Evolutionary conservation across 192 early-diverging fungal species (phyloP), one percentile per base, ranked within the genome.

Genomic region (Backusella tarrabulga): DNA sequence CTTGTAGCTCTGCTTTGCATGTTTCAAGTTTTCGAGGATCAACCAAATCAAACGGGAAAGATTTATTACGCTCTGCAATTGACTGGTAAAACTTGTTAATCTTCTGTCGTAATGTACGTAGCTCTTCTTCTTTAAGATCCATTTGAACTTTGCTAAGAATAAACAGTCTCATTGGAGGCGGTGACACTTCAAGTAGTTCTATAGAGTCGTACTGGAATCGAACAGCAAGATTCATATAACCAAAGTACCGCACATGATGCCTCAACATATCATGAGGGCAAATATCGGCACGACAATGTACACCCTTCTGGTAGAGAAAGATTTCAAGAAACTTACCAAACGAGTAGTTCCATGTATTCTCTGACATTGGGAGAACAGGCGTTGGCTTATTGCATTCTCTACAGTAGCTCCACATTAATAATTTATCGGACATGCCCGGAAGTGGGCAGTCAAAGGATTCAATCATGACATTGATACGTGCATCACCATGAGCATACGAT

Each of bases 281-380:
- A 34, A 91, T 83, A 74, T 89, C 85, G 6, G 92, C 87, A 15
- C 92, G 88, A 29, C 91, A 92, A 8, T 76, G 78, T 6, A 96
- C 80, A 11, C 81, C 82, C 21, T 81, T 84, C 82, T 93, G 92
- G 83, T 99, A 97, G 68, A 98, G 95, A 0, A 93, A 90, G 7
- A 96, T 82, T 80, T 99, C 98, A 26, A 99, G 82, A 79, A 94
- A 99, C 84, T 99, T 99, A 69, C 96, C 98, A 87, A 98, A 97
- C 11, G 98, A 99, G 77, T 95, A 97, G 56, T 95, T 93, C 92
- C 94, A 96, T 21, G 94, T 90, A 52, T 94, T 93, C 34, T 93
- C 92, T 0, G 95, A 93, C 87, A 99, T 92, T 19, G 88, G 88
- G 0, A 93, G 86, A 0, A 90, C 86, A 0, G 92, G 94, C 0